Evolutionary conservation across 1,139 yeast genomes (phyloP).

Genomic region (Pneumocystis sp.): DNA sequence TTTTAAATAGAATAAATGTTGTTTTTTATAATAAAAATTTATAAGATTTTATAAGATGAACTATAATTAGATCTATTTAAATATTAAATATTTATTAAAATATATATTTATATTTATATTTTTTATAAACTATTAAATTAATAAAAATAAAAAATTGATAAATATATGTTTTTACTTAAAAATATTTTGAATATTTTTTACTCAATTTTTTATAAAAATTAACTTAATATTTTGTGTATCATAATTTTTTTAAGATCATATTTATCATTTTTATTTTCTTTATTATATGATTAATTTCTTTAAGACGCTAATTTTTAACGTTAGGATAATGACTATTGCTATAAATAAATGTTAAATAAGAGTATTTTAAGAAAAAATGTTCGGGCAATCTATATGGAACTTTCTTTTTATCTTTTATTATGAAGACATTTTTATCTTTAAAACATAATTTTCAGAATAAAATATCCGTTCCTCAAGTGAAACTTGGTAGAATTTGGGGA

Average conservation of each 20-base stretch:
- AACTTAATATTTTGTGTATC: too few species aligned
- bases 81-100: conserved; percentile 21
- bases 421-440: neutral
- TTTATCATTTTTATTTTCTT: too few species aligned
- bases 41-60: too few species aligned
- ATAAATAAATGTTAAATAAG: too few species aligned
- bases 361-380: neutral
- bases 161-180: too few species aligned
- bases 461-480: neutral
- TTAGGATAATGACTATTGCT: neutral
- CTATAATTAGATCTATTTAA: conserved; percentile 26
- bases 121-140: too few species aligned
- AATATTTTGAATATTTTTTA: too few species aligned
- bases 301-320: too few species aligned
- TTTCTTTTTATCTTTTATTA: neutral
- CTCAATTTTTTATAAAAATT: too few species aligned
- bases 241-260: too few species aligned
- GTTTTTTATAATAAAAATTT: conserved; percentile 44
- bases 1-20: conserved; percentile 60
- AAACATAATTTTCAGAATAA: neutral
- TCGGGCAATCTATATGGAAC: neutral
- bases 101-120: neutral
- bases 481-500: neutral
- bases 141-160: too few species aligned
- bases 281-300: too few species aligned